Evolutionary conservation across 139 green algal species (phyloP).

Genomic region (Astrephomene gubernaculifera): DNA sequence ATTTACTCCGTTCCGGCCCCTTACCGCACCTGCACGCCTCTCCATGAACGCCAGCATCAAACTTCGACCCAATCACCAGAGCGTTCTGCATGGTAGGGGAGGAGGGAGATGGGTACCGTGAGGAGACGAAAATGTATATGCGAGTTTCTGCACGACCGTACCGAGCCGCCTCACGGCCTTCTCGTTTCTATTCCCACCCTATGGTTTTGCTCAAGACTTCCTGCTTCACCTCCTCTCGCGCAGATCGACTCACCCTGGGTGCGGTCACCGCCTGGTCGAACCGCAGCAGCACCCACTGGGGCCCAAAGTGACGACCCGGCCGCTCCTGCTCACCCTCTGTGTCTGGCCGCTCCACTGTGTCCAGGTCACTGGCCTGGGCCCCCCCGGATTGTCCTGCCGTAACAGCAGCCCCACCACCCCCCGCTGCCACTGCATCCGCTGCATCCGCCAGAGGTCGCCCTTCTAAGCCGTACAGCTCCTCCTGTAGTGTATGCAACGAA

Average conservation of each 20-base stretch:
- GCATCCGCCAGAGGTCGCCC: constrained; percentile 64
- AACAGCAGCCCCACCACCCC: not conserved
- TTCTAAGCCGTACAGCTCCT: constrained; percentile 81
- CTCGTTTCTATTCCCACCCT: too few species aligned
- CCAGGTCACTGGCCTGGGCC: not conserved
- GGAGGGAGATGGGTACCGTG: too few species aligned
- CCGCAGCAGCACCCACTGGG: constrained; percentile 84
- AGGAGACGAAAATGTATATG: too few species aligned
- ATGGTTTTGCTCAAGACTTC: too few species aligned
- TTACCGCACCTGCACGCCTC: constrained; percentile 71
- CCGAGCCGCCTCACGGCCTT: too few species aligned
- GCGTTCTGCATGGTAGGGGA: constrained; percentile 76
- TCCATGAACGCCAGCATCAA: constrained; percentile 84
- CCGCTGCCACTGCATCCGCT: not conserved
- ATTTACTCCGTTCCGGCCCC: too few species aligned
- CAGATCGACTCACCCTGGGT: constrained; percentile 63
- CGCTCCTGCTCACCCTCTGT: not conserved
- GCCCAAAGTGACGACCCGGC: constrained; percentile 64
- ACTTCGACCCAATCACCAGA: constrained; percentile 88
- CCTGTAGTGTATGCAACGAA: constrained; percentile 28
- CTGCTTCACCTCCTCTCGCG: too few species aligned
- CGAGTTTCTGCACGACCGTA: too few species aligned
- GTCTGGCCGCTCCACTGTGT: not conserved
- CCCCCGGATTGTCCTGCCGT: not conserved
- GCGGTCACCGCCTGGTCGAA: constrained; percentile 89